These are phyloP conservation scores for Triticum urartu DNA, from an alignment of 176 grass and related monocot genomes.

Conservation along the genomic window DNA sequence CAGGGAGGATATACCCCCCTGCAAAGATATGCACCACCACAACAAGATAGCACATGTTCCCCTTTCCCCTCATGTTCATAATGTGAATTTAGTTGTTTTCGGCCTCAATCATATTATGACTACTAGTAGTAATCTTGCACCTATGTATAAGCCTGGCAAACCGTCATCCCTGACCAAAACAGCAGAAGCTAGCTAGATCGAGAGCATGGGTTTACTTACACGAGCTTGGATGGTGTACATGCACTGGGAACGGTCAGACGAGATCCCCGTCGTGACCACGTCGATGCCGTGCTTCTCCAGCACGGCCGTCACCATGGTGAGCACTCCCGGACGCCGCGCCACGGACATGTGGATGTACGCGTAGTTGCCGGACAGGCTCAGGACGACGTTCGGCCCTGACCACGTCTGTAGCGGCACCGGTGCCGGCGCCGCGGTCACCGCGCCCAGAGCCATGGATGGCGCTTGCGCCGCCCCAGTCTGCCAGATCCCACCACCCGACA, in stretches of 20 bases:
- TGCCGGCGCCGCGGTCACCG: neutral
- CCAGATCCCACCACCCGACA: neutral
- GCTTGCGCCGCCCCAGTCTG: too few species aligned
- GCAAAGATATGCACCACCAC: neutral
- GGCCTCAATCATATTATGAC: constrained; percentile 30
- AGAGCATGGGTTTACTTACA: constrained; percentile 44
- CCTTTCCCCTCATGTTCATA: neutral
- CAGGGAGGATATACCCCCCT: neutral
- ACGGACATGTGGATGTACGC: constrained; percentile 48
- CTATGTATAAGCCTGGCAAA: too few species aligned
- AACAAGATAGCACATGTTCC: neutral
- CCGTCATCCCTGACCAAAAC: neutral
- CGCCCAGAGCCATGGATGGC: neutral
- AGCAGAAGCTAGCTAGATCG: neutral
- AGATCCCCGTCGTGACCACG: constrained; percentile 38
- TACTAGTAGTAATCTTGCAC: neutral
- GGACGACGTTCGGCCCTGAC: constrained; percentile 52
- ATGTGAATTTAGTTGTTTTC: neutral
- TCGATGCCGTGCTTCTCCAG: constrained; percentile 67
- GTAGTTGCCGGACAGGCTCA: constrained; percentile 38
- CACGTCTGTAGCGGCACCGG: constrained; percentile 50
- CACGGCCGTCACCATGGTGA: constrained; percentile 38
- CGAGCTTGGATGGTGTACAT: constrained; percentile 53
- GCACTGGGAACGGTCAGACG: constrained; percentile 6
- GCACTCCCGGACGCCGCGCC: constrained; percentile 17